Percentiles rank a stretch among this genome's conserved stretches.
These are phyloP conservation scores for Talaromyces sp. DNA, from an alignment of 2,329 filamentous ascomycete genomes.

Conservation along the genomic window DNA sequence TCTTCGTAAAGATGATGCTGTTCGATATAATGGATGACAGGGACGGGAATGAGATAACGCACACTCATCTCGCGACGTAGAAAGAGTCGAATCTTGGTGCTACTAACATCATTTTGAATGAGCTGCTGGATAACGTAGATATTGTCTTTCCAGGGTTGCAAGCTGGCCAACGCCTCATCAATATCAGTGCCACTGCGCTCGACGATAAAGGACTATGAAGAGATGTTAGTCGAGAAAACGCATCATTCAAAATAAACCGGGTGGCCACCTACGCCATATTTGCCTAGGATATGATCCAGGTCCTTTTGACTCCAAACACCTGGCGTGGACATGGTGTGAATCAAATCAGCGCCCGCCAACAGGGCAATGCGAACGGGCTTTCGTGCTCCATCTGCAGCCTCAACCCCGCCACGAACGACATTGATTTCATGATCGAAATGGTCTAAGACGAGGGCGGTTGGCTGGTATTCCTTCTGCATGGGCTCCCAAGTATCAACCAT, in stretches of 20 bases:
- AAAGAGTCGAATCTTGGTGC: slow-evolving; percentile 79
- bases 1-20: slow-evolving; percentile 68
- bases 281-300: slow-evolving; percentile 82
- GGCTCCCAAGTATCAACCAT: slow-evolving; percentile 91
- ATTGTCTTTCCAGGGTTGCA: slow-evolving; percentile 82
- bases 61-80: slow-evolving; percentile 80
- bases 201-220: slow-evolving; percentile 69
- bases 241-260: too few relatives aligned
- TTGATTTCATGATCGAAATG: slow-evolving; percentile 94
- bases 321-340: slow-evolving; percentile 70
- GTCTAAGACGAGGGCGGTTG: slow-evolving; percentile 85
- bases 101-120: slow-evolving; percentile 83
- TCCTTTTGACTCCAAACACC: slow-evolving; percentile 83
- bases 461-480: slow-evolving; percentile 79
- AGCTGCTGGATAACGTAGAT: slow-evolving; percentile 87
- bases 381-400: slow-evolving; percentile 65
- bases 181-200: slow-evolving; percentile 87
- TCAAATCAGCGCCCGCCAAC: slow-evolving; percentile 76
- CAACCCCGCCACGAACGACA: slow-evolving; percentile 71
- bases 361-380: slow-evolving; percentile 75
- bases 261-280: slow-evolving; percentile 64
- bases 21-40: slow-evolving; percentile 74
- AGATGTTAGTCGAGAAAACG: not conserved
- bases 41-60: slow-evolving; percentile 72
- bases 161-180: slow-evolving; percentile 78